Percentiles rank a stretch among this genome's conserved stretches.
These are phyloP conservation scores for Didymella pomorum DNA, from an alignment of 2,329 filamentous ascomycete species.

Conservation along the genomic window DNA sequence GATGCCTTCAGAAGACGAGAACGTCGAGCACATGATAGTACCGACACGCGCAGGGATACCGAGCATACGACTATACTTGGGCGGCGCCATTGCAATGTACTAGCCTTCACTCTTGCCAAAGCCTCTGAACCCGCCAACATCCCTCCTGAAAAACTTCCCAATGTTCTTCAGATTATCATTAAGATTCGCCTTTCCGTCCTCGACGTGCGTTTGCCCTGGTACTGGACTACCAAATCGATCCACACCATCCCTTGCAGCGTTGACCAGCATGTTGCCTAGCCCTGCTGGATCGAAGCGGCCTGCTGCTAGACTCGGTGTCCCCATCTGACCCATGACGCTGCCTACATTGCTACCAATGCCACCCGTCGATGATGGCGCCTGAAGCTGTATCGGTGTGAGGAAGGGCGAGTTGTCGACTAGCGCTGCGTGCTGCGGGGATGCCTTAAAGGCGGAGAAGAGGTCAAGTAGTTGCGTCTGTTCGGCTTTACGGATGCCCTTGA, in stretches of 20 bases:
- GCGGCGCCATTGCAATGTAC: not conserved
- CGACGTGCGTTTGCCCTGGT: slow-evolving; percentile 43
- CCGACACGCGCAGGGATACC: not conserved
- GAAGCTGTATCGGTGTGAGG: slow-evolving; percentile 49
- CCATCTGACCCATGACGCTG: slow-evolving; percentile 52
- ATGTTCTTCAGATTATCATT: slow-evolving; percentile 96
- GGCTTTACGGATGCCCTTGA: slow-evolving; percentile 85
- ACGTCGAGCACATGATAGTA: not conserved
- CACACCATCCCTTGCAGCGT: slow-evolving; percentile 83
- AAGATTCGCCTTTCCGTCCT: slow-evolving; percentile 68
- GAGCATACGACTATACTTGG: not conserved
- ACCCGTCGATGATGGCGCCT: slow-evolving; percentile 53
- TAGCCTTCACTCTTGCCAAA: slow-evolving; percentile 48
- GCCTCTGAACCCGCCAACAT: slow-evolving; percentile 67
- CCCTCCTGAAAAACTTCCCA: slow-evolving; percentile 93
- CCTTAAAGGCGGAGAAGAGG: slow-evolving; percentile 86
- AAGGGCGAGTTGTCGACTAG: slow-evolving; percentile 57
- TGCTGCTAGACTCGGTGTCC: slow-evolving; percentile 49
- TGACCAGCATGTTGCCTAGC: slow-evolving; percentile 87
- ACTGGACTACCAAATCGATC: slow-evolving; percentile 73
- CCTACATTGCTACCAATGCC: slow-evolving; percentile 48
- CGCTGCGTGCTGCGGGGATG: slow-evolving; percentile 70
- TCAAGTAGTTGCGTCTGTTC: slow-evolving; percentile 87
- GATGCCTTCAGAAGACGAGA: not conserved
- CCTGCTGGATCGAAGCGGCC: slow-evolving; percentile 77